Evolutionary conservation across 108 stramenopile species (phyloP), one percentile per base, ranked within the genome.

Genomic region (Schizochytrium sp.): DNA sequence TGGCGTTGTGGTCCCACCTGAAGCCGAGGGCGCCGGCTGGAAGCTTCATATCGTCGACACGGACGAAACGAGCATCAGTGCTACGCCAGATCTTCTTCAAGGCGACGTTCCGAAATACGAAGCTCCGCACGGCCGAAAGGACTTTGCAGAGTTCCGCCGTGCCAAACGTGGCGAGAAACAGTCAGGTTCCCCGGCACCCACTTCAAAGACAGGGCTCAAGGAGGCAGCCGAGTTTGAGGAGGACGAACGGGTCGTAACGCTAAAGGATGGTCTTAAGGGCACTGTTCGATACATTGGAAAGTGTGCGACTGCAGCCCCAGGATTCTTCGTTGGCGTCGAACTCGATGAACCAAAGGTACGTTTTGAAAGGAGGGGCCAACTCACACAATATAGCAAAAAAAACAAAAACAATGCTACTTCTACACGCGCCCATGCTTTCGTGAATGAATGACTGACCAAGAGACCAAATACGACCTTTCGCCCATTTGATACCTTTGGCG

Each of bases 171-270:
- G n/a, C 45, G 76, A 83, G 76, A 43, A 23, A 23, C 48, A 53
- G 76, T 6, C 45, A 1, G 51, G 76, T 0, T 53, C 45, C 4
- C 76, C 76, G 6, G 76, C 76, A 34, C 76, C 76, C 0, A 83
- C 76, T 3, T 47, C 48, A 12, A 83, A 47, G 76, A 83, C 76
- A 6, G 76, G 76, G 43, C 44, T 83, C 2, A 83, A 53, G 16
- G 76, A 83, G 48, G 76, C 76, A 14, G 76, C 76, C 2, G 76
- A 83, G 45, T 83, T 53, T 83, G 76, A 83, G 19, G 76, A 83
- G 45, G 76, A 53, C 51, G 76, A 83, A 12, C 45, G 76, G 0
- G 76, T 83, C 48, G 76, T 83, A 43, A 83, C 51, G 12, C 51
- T 83, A 6, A 83, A 83, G 23, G 76, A 53, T 47, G 76, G 76